A percentile compares a stretch with the other conserved stretches of the same genome.
Conservation (phyloP, 345 rosid species). For the Luvunga scandens region DNA sequence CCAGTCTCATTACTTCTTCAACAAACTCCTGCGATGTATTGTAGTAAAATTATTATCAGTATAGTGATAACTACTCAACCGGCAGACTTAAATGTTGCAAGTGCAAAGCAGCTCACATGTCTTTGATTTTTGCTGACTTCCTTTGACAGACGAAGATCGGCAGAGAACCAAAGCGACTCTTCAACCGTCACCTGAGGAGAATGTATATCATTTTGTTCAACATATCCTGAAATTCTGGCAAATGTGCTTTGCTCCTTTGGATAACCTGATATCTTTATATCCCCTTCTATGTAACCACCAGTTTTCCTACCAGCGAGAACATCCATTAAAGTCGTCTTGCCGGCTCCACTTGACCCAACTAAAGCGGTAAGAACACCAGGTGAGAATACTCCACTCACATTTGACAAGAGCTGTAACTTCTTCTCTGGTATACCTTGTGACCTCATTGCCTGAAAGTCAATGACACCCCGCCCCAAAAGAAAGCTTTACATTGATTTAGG, state of each 20-base stretch:
- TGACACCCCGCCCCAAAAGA: not conserved
- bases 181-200: constrained; percentile 95
- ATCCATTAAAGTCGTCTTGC: constrained; percentile 96
- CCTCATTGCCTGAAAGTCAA: constrained; percentile 62
- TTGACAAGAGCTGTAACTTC: constrained; percentile 65
- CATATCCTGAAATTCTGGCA: constrained; percentile 92
- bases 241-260: constrained; percentile 79
- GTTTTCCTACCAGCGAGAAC: constrained; percentile 96
- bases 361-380: constrained; percentile 93
- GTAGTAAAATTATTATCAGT: constrained; percentile 4
- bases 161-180: constrained; percentile 89
- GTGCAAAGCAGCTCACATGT: constrained; percentile 37
- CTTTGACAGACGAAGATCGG: constrained; percentile 76
- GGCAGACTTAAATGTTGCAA: not conserved
- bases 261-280: constrained; percentile 74
- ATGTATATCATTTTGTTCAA: constrained; percentile 95
- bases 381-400: constrained; percentile 89
- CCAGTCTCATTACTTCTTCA: constrained; percentile 88
- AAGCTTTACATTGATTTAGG: not conserved
- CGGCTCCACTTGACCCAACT: constrained; percentile 97
- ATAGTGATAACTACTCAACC: not conserved
- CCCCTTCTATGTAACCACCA: constrained; percentile 89
- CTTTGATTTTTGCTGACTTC: constrained; percentile 65
- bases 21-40: constrained; percentile 73
- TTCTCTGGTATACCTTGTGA: constrained; percentile 68